Conservation (phyloP, 345 rosid genomes). For the Gossypium herbaceum region DNA sequence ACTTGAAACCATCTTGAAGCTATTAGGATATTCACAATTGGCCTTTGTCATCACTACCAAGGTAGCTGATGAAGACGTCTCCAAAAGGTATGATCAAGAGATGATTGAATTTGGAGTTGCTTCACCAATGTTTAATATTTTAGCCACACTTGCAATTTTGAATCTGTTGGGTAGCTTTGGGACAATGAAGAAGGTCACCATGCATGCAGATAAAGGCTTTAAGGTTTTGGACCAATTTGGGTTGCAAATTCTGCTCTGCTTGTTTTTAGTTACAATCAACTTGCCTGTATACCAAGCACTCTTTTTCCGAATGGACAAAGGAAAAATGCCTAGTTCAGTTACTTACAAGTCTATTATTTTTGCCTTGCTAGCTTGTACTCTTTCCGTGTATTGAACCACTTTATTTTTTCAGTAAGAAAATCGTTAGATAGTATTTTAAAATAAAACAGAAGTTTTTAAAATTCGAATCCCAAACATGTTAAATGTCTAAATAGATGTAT, state of each 20-base stretch:
- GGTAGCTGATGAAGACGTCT: constrained; percentile 28
- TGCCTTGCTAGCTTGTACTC: constrained; percentile 20
- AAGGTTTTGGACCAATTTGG: constrained; percentile 18
- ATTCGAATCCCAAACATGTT: no score
- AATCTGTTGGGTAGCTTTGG: constrained; percentile 30
- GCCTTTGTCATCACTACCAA: constrained; percentile 40
- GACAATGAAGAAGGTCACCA: constrained; percentile 18
- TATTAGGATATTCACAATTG: constrained; percentile 23
- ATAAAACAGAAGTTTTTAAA: no score
- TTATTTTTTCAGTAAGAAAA: no score
- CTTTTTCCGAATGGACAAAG: constrained; percentile 19
- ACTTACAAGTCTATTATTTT: constrained; percentile 18
- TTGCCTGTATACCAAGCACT: constrained; percentile 5
- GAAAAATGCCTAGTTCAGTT: constrained; percentile 26
- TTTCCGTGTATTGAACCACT: constrained; percentile 1
- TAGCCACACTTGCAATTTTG: constrained; percentile 42
- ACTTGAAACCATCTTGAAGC: constrained; percentile 29
- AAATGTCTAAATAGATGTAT: no score
- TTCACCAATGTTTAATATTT: constrained; percentile 37
- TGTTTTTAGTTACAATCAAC: constrained; percentile 18
- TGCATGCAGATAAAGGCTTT: neutral
- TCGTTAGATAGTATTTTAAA: no score
- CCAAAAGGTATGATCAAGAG: neutral
- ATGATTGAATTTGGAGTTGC: constrained; percentile 34
- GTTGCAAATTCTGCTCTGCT: constrained; percentile 34